Base-by-base conservation (phyloP, 2,329 filamentous ascomycete genomes). In the Cladophialophora yegresii region DNA sequence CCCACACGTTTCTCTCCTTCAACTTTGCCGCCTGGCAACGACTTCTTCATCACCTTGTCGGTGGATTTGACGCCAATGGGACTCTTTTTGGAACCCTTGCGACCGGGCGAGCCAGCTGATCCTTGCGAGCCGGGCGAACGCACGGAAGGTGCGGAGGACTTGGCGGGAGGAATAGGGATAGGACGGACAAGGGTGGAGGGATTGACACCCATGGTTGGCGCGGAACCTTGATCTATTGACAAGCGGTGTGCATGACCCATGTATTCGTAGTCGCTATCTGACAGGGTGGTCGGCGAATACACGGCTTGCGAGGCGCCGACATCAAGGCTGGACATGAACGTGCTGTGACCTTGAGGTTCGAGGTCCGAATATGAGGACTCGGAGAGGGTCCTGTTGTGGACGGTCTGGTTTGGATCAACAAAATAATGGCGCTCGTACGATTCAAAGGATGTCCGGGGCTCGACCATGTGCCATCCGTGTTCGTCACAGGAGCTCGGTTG, bases 1-100 rank as follows among this genome's bases (percentile, higher is more conserved):
- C 93, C 93, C 66, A 97, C 90, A 77, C 93, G 93, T 85, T 97
- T 98, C 84, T 97, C 93, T 45, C 84, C 84, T 70, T 96, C 91
- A 78, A 90, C 92, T 82, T 93, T 96, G 72, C 87, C 88, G 65
- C 84, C 86, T 66, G 83, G 90, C 68, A 81, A 88, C 65, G 75
- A 83, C 77, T 92, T 92, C 78, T 91, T 91, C 71, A 92, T 89
- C 72, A 93, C 90, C 9, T 90, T 85, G 79, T 96, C 96, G 43
- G 90, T 87, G 0, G 89, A 85, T 82, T 96, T 96, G 70, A 89
- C 83, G 63, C 89, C 83, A 67, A 89, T 90, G 2, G 89, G 89
- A 75, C 89, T 95, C 80, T 90, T 91, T 70, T 87, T 76, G 50
- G 87, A 77, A 16, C 82, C 75, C 80, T 89, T 91, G 71, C 90